Evolutionary conservation across 768 basidiomycete species (phyloP).

Genomic region (Kondoa malvinella): DNA sequence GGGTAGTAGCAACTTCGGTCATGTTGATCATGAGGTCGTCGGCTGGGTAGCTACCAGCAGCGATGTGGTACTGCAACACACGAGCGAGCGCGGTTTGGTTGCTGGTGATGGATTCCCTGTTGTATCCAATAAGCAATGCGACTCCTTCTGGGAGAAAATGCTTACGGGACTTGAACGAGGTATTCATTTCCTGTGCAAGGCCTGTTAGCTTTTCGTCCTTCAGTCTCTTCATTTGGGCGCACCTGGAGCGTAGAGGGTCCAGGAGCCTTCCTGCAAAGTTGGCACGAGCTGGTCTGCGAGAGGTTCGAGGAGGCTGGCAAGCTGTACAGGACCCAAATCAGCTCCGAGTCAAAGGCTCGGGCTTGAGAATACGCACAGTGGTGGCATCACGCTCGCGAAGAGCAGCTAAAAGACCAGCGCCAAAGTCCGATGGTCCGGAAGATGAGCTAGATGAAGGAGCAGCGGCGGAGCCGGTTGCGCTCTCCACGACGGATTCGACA

Average conservation of each 20-base stretch:
- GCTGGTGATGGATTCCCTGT: not conserved
- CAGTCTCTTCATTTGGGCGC: too few species aligned
- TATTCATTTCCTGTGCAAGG: not conserved
- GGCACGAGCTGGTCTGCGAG: not conserved
- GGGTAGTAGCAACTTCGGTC: not conserved
- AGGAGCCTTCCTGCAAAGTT: not conserved
- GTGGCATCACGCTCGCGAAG: not conserved
- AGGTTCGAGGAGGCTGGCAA: not conserved
- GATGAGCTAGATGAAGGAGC: not conserved
- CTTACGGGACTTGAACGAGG: not conserved
- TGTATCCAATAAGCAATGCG: not conserved
- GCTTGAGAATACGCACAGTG: too few species aligned
- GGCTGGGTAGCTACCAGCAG: not conserved
- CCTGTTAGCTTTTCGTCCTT: too few species aligned
- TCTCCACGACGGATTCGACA: not conserved
- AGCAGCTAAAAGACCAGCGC: not conserved
- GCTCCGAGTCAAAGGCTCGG: too few species aligned
- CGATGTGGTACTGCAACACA: conserved; percentile 2
- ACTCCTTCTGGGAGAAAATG: not conserved
- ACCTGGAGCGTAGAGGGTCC: not conserved
- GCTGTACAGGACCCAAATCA: too few species aligned
- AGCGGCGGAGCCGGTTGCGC: not conserved
- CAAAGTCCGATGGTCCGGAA: not conserved
- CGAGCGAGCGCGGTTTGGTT: not conserved
- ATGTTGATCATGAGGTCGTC: not conserved